Evolutionary conservation across 371 early-diverging fungal genomes (phyloP).

Genomic region (Gilbertella persicaria): DNA sequence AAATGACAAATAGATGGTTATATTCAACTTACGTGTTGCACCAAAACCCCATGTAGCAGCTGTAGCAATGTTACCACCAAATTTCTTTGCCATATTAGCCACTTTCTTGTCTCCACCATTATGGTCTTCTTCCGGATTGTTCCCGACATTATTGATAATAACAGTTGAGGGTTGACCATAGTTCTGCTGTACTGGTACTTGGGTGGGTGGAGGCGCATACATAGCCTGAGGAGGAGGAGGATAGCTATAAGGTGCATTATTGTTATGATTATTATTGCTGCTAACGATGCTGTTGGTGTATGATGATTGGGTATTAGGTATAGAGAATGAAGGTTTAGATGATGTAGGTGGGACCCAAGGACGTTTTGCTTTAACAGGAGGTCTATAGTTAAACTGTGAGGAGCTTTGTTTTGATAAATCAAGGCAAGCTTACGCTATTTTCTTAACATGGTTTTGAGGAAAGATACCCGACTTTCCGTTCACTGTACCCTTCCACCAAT

Average conservation of each 20-base stretch:
- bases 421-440: slow-evolving; percentile 11
- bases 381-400: background rate
- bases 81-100: slow-evolving; percentile 22
- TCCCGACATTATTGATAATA: slow-evolving; percentile 9
- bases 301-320: slow-evolving; percentile 10
- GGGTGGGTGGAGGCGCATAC: slow-evolving; percentile 20
- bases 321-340: slow-evolving; percentile 4
- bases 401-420: slow-evolving; percentile 1
- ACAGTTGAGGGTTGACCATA: slow-evolving; percentile 4
- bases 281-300: slow-evolving; percentile 12
- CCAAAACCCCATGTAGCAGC: slow-evolving; percentile 51
- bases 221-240: slow-evolving; percentile 18
- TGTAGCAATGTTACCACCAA: slow-evolving; percentile 34
- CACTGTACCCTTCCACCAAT: slow-evolving; percentile 73
- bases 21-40: slow-evolving; percentile 34
- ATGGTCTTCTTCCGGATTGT: slow-evolving; percentile 15
- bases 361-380: slow-evolving; percentile 10
- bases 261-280: too few species aligned
- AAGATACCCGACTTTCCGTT: slow-evolving; percentile 74
- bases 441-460: slow-evolving; percentile 79
- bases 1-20: background rate
- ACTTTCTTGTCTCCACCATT: slow-evolving; percentile 24
- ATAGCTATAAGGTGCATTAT: slow-evolving; percentile 29
- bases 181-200: slow-evolving; percentile 4
- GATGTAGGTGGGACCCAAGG: slow-evolving; percentile 10